These are phyloP conservation scores for Globisporangium iwayamae DNA, from an alignment of 352 stramenopile genomes.

Conservation along the genomic window DNA sequence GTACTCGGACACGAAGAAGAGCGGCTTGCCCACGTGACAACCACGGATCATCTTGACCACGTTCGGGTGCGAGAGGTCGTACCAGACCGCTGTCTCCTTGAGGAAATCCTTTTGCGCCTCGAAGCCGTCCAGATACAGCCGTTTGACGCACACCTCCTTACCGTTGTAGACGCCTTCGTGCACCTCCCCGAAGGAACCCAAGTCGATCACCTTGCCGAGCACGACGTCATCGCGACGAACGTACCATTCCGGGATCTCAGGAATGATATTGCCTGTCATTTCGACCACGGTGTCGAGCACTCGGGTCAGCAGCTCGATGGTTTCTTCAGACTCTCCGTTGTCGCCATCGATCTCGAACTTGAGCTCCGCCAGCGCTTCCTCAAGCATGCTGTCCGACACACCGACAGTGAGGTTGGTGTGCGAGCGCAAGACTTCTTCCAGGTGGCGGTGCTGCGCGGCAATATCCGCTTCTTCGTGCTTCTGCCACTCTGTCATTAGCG, in stretches of 20 bases:
- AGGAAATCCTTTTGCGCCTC: conserved; percentile 23
- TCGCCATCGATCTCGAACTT: neutral
- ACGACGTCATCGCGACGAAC: conserved; percentile 24
- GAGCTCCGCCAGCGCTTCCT: conserved; percentile 1
- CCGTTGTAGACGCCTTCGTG: conserved; percentile 28
- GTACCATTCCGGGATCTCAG: conserved; percentile 18
- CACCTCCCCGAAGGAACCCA: conserved; percentile 13
- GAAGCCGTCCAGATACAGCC: conserved; percentile 20
- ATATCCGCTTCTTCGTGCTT: conserved; percentile 2
- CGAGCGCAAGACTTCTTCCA: conserved; percentile 3
- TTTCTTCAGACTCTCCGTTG: neutral
- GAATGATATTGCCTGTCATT: neutral
- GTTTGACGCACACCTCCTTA: conserved; percentile 35
- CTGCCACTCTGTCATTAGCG: neutral
- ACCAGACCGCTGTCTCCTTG: conserved; percentile 35
- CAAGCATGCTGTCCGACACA: neutral
- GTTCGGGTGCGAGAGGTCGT: conserved; percentile 30
- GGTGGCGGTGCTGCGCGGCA: conserved; percentile 5
- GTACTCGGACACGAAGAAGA: no score
- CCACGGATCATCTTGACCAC: conserved; percentile 36
- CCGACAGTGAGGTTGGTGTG: neutral
- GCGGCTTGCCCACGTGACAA: conserved; percentile 30
- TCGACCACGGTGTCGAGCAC: neutral
- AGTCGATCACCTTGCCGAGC: conserved; percentile 23
- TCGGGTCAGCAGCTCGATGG: no score